Evolutionary conservation across 495 filamentous ascomycete species (phyloP), one percentile per base, ranked within the genome.

Genomic region (Acidomyces sp.): DNA sequence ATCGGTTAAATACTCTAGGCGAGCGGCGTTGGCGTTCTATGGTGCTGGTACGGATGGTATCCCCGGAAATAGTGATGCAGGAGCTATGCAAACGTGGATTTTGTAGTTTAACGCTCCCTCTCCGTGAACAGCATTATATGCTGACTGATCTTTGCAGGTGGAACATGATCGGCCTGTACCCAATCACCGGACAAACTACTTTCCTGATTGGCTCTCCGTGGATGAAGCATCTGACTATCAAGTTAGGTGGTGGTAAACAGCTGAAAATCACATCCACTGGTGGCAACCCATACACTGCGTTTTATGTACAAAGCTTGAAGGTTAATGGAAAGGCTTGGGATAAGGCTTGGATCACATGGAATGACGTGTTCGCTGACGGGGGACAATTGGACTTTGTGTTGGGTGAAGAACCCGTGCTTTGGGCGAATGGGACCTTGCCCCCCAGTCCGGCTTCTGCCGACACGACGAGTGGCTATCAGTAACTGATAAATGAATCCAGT

Each of bases 111-210:
- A n/a, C n/a, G n/a, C n/a, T n/a, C n/a, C n/a, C n/a, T n/a, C n/a
- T n/a, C n/a, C n/a, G n/a, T n/a, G 77, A 74, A 73, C 39, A 76
- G 80, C 62, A 37, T 9, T 9, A n/a, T 6, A 78, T 81, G 73
- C 72, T 80, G 54, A 68, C 64, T n/a, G 80, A 72, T 69, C 60
- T 78, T 11, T 49, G 80, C 16, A 80, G 75, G 16, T 82, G 75
- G 77, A 74, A 73, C 39, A 76, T 80, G 63, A 62, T 82, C n/a
- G 77, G 77, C 0, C 66, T 82, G 12, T 82, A 78, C 51, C 78
- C 77, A 0, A 62, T 81, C 16, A 74, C 70, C 5, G 74, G 70
- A 1, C 73, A 78, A 52, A 72, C 75, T 0, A 74, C 71, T 3
- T 82, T 81, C 51, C 64, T 82, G 16, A 56, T 81, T 43, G 69